phyloP scores from a whole-genome alignment of 2,329 filamentous ascomycete species.

The Didymosphaeria variabile region DNA sequence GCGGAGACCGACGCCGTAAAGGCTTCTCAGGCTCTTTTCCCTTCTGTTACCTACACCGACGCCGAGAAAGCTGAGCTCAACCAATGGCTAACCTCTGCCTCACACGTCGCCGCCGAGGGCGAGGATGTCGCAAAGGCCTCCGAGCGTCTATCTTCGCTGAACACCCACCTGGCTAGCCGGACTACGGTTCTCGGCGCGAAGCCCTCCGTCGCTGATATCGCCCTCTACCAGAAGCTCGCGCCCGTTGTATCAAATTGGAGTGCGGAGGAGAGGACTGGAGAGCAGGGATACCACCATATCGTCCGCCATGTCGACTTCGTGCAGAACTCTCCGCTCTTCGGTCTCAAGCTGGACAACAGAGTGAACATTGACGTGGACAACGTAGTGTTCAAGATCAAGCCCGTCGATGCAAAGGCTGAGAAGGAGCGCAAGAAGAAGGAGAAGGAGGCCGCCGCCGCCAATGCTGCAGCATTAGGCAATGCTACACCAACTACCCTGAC shows the following conservation, averaged over 20 bases:
- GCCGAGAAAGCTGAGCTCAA: conserved; percentile 86
- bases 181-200: conserved; percentile 91
- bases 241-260: conserved; percentile 82
- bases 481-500: conserved; percentile 51
- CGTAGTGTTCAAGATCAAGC: conserved; percentile 86
- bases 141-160: conserved; percentile 79
- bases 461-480: conserved; percentile 62
- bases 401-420: conserved; percentile 89
- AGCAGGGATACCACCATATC: conserved; percentile 88
- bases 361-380: conserved; percentile 80
- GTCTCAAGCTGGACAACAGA: conserved; percentile 78
- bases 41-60: conserved; percentile 74
- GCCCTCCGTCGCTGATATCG: conserved; percentile 86
- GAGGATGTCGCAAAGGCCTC: conserved; percentile 66
- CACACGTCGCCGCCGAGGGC: conserved; percentile 69
- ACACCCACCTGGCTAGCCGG: conserved; percentile 85
- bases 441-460: conserved; percentile 71
- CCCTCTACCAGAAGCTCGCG: conserved; percentile 80
- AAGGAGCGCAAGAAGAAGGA: conserved; percentile 98
- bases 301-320: conserved; percentile 94
- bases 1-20: conserved; percentile 50
- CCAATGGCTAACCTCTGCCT: conserved; percentile 84
- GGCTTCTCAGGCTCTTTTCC: conserved; percentile 70
- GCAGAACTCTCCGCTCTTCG: conserved; percentile 81
- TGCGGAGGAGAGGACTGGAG: conserved; percentile 85